Evolutionary conservation across 495 filamentous ascomycete genomes (phyloP), one percentile per base, ranked within the genome.

Genomic region (Ramalina intermedia): DNA sequence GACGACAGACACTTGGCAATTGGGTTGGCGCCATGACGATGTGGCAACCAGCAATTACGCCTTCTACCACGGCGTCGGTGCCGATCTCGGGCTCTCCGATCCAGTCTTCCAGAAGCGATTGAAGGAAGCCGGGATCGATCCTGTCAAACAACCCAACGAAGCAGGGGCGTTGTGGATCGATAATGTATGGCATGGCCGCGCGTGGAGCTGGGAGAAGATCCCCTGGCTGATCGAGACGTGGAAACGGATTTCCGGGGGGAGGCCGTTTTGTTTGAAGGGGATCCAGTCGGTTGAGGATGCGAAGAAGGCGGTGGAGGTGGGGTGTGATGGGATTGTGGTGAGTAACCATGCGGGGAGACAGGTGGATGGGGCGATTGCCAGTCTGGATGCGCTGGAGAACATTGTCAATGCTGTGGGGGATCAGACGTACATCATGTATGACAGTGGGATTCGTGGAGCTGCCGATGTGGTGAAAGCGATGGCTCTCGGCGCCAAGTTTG

Each of bases 1-100:
- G 0, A 85, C 78, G 5, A 71, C 76, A 0, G 81, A 82, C 61
- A 84, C 81, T 0, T 81, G 71, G 73, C 68, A 74, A 50, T 67
- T 84, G 1, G 80, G 69, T 7, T 84, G 79, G 78, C 71, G 80
- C 6, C 77, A 80, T 55, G 67, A 79, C 56, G 77, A 83, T 50
- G 68, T 76, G 14, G 60, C 63, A 3, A 69, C 62, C 0, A 67
- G 65, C 13, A 81, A 83, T 55, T 81, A 83, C 55, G 76, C 80
- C 7, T 82, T 82, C 57, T 81, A 81, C 53, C 66, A 65, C 41
- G 74, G 70, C 2, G 61, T 67, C 17, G 76, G 76, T 16, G 74
- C 73, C 0, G 74, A 78, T 27, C 50, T 82, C 6, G 80, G 77
- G 1, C 65, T 83, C 0, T 51, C 57, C 4, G 79, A 83, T 49